Evolutionary conservation across 495 filamentous ascomycete species (phyloP).

Genomic region (Neohortaea acidophila): DNA sequence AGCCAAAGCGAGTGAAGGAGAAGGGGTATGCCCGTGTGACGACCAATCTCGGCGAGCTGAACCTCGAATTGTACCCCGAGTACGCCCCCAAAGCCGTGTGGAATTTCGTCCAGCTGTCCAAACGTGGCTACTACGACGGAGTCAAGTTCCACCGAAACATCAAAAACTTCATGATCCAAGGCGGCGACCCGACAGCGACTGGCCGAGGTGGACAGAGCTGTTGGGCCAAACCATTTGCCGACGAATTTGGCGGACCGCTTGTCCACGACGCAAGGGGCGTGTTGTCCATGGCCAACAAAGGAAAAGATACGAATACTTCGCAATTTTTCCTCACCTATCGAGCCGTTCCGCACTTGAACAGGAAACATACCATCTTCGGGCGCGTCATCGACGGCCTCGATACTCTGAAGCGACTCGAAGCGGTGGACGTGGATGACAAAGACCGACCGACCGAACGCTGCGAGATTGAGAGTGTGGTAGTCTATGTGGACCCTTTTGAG

Average conservation of each 20-base stretch:
- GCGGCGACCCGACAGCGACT: constrained; percentile 83
- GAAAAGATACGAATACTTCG: constrained; percentile 85
- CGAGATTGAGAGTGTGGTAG: constrained; percentile 61
- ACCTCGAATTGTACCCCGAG: constrained; percentile 80
- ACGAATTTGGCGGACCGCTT: constrained; percentile 82
- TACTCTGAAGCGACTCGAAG: constrained; percentile 60
- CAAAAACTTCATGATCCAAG: constrained; percentile 93
- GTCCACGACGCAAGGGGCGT: constrained; percentile 66
- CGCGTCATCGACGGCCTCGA: constrained; percentile 58
- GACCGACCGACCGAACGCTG: constrained; percentile 62
- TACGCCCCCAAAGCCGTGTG: constrained; percentile 83
- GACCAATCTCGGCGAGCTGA: constrained; percentile 68
- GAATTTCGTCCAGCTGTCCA: constrained; percentile 84
- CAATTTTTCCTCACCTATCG: constrained; percentile 96
- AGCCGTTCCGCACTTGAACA: constrained; percentile 65
- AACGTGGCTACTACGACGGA: constrained; percentile 75
- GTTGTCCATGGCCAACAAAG: constrained; percentile 74
- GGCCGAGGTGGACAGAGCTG: constrained; percentile 73
- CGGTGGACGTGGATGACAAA: constrained; percentile 46
- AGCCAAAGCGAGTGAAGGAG: constrained; percentile 68
- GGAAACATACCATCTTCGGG: constrained; percentile 94
- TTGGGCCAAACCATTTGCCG: constrained; percentile 82
- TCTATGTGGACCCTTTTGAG: constrained; percentile 92
- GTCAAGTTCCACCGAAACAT: constrained; percentile 86
- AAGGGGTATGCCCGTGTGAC: constrained; percentile 84